These are phyloP conservation scores for Talaromyces rugulosus DNA, from an alignment of 2,329 filamentous ascomycete species.

Conservation along the genomic window DNA sequence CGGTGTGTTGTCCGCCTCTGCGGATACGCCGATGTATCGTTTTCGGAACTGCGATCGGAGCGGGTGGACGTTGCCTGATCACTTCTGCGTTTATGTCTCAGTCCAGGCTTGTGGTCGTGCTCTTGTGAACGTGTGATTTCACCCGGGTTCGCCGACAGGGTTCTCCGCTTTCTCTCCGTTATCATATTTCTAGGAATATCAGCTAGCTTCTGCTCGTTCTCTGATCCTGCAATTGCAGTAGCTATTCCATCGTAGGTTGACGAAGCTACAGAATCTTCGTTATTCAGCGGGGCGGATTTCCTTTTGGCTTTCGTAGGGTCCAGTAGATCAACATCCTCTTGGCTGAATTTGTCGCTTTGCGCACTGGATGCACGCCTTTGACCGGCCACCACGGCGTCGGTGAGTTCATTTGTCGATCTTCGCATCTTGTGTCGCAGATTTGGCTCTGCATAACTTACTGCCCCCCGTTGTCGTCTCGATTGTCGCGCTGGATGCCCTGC, in stretches of 20 bases:
- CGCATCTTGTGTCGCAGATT: constrained; percentile 81
- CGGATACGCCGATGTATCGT: background rate
- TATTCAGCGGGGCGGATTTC: background rate
- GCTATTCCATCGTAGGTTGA: constrained; percentile 4
- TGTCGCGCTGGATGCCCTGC: constrained; percentile 45
- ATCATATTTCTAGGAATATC: constrained; percentile 21
- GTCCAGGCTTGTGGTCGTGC: background rate
- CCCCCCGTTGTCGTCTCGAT: constrained; percentile 62
- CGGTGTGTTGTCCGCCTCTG: constrained; percentile 8
- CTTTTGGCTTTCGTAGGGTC: background rate
- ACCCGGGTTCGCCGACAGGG: constrained; percentile 17
- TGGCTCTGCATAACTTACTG: constrained; percentile 77
- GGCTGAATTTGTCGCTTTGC: background rate
- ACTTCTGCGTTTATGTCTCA: background rate
- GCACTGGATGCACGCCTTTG: constrained; percentile 5
- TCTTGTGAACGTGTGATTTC: constrained; percentile 4
- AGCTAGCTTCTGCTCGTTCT: constrained; percentile 1
- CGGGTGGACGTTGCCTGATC: background rate
- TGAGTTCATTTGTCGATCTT: constrained; percentile 69
- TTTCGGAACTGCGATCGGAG: background rate
- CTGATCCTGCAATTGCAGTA: constrained; percentile 12
- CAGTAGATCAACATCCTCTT: background rate
- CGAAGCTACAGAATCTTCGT: background rate
- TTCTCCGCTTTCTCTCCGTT: constrained; percentile 29
- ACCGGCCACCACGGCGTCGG: constrained; percentile 60